Evolutionary conservation across 371 early-diverging fungal species (phyloP).

Genomic region (Batrachochytrium dendrobatidis): DNA sequence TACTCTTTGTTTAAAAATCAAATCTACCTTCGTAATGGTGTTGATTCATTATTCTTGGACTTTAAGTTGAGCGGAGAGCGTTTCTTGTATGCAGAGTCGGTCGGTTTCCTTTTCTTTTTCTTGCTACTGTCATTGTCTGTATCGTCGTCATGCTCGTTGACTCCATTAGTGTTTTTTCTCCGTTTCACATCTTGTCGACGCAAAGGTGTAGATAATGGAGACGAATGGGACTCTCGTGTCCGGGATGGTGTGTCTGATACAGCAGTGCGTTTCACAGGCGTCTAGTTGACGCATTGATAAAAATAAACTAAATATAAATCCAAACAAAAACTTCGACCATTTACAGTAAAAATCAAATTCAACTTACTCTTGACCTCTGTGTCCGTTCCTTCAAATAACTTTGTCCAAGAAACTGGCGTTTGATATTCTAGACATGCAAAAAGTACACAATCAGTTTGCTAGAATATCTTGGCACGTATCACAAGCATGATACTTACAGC

Average conservation of each 20-base stretch:
- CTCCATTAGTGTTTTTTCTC: background rate
- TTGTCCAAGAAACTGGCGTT: background rate
- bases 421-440: background rate
- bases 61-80: no score
- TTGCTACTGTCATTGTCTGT: background rate
- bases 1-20: no score
- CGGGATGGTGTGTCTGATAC: background rate
- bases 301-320: background rate
- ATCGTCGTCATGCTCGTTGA: background rate
- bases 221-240: background rate
- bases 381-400: background rate
- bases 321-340: background rate
- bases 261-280: background rate
- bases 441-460: background rate
- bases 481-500: background rate
- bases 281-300: background rate
- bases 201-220: constrained; percentile 4
- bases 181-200: background rate
- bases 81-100: no score
- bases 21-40: no score
- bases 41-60: no score
- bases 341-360: no score
- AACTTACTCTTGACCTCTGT: background rate
- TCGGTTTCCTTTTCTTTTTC: no score
- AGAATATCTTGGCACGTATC: background rate